phyloP scores from a whole-genome alignment of 108 stramenopile species.

The Cyclostephanos tholiformis region DNA sequence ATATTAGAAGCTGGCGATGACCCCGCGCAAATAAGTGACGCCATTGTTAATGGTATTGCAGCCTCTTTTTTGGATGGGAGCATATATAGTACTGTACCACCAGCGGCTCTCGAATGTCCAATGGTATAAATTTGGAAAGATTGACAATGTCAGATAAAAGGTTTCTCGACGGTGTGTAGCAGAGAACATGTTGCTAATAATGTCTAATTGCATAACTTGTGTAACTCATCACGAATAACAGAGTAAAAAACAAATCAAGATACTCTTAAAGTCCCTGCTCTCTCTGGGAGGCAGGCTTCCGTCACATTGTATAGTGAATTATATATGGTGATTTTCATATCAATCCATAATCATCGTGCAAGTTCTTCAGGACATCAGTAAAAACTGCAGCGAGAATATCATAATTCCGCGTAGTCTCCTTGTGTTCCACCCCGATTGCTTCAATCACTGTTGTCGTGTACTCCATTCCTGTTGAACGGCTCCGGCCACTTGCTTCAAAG shows the following conservation, averaged over 20 bases:
- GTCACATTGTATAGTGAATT: neutral
- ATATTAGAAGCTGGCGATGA: slow-evolving; percentile 61
- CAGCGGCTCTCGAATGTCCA: slow-evolving; percentile 39
- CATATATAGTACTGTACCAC: slow-evolving; percentile 54
- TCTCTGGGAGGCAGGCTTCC: neutral
- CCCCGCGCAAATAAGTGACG: slow-evolving; percentile 30
- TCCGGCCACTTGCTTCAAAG: slow-evolving; percentile 67
- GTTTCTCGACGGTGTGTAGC: neutral
- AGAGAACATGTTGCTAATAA: neutral
- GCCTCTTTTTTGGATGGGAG: slow-evolving; percentile 45
- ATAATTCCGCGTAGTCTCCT: slow-evolving; percentile 90
- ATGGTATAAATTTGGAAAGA: neutral
- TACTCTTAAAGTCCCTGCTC: neutral
- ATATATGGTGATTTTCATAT: slow-evolving; percentile 26
- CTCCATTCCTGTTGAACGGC: slow-evolving; percentile 77
- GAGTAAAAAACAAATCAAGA: neutral
- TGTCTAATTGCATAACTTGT: neutral
- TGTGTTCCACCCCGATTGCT: slow-evolving; percentile 89
- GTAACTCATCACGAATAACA: neutral
- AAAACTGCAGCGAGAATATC: slow-evolving; percentile 88
- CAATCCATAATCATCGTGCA: slow-evolving; percentile 81
- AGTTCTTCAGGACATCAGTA: slow-evolving; percentile 71
- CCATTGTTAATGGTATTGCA: slow-evolving; percentile 45
- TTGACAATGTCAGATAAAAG: neutral
- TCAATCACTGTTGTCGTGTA: slow-evolving; percentile 88